Percentiles rank a stretch among this genome's conserved stretches.
phyloP scores from a whole-genome alignment of 2,329 filamentous ascomycete species.

The Pseudocercospora vitis region DNA sequence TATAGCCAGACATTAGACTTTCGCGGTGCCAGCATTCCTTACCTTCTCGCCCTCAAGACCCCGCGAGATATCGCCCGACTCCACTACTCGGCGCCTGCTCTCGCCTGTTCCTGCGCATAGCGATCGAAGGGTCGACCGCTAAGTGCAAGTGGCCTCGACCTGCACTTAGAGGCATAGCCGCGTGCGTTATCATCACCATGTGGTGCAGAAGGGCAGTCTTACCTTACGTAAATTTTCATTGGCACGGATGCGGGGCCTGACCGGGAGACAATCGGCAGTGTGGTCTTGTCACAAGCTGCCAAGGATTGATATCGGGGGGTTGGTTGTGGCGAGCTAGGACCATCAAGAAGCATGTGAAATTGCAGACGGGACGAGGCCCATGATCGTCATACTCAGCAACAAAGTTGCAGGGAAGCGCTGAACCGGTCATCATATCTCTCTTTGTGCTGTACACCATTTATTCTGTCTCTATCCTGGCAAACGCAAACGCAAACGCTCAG shows the following conservation, averaged over 20 bases:
- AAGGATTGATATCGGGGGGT: no score
- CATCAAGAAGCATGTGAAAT: no score
- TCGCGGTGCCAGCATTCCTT: neutral
- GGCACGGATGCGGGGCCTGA: neutral
- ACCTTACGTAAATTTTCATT: constrained; percentile 2
- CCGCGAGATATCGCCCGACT: constrained; percentile 1
- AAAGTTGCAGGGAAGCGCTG: neutral
- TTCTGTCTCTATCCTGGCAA: constrained; percentile 1
- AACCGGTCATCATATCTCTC: neutral
- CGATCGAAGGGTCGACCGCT: neutral
- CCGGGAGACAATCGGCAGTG: no score
- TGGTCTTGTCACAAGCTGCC: no score
- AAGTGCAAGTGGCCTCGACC: constrained; percentile 12
- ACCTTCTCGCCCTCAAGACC: neutral
- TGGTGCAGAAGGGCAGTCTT: constrained; percentile 1
- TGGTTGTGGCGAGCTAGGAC: no score
- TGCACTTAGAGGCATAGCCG: constrained; percentile 23
- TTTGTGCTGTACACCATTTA: neutral
- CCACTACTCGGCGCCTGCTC: neutral
- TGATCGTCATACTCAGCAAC: no score
- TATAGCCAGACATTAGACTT: constrained; percentile 2
- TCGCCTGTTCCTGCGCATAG: constrained; percentile 14
- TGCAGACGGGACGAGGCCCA: no score
- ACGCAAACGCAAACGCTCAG: no score
- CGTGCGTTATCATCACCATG: constrained; percentile 4